These are phyloP conservation scores for Penicillium expansum DNA, from an alignment of 2,329 filamentous ascomycete genomes.

Conservation along the genomic window DNA sequence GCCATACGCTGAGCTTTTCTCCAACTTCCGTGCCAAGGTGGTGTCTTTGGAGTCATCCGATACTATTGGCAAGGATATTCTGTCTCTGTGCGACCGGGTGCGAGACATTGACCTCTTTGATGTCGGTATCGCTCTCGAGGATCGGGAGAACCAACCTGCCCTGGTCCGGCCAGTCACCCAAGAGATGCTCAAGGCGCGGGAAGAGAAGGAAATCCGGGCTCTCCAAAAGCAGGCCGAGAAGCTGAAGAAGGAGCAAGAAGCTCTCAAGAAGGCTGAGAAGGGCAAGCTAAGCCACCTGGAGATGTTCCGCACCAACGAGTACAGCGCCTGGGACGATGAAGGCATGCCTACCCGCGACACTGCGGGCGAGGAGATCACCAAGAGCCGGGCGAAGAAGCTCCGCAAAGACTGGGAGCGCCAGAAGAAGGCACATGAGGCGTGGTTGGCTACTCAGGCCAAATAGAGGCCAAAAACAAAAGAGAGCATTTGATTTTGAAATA, in stretches of 20 bases:
- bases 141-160: slow-evolving; percentile 66
- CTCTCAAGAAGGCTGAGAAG: slow-evolving; percentile 52
- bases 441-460: slow-evolving; percentile 25
- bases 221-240: slow-evolving; percentile 54
- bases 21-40: slow-evolving; percentile 42
- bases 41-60: slow-evolving; percentile 45
- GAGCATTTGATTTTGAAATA: not conserved
- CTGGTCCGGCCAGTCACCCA: slow-evolving; percentile 67
- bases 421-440: slow-evolving; percentile 60
- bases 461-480: slow-evolving; percentile 11
- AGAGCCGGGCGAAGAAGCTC: slow-evolving; percentile 76
- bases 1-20: slow-evolving; percentile 51
- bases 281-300: slow-evolving; percentile 57
- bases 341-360: slow-evolving; percentile 75
- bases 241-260: slow-evolving; percentile 57
- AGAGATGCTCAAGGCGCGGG: slow-evolving; percentile 54
- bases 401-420: slow-evolving; percentile 88
- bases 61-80: slow-evolving; percentile 65
- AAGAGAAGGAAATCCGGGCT: slow-evolving; percentile 52
- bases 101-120: slow-evolving; percentile 79
- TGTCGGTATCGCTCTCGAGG: slow-evolving; percentile 82
- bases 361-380: slow-evolving; percentile 75
- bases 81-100: slow-evolving; percentile 74
- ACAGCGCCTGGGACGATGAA: slow-evolving; percentile 76
- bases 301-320: slow-evolving; percentile 62